Evolutionary conservation across 345 rosid species (phyloP).

Genomic region (Hibiscus trionum): DNA sequence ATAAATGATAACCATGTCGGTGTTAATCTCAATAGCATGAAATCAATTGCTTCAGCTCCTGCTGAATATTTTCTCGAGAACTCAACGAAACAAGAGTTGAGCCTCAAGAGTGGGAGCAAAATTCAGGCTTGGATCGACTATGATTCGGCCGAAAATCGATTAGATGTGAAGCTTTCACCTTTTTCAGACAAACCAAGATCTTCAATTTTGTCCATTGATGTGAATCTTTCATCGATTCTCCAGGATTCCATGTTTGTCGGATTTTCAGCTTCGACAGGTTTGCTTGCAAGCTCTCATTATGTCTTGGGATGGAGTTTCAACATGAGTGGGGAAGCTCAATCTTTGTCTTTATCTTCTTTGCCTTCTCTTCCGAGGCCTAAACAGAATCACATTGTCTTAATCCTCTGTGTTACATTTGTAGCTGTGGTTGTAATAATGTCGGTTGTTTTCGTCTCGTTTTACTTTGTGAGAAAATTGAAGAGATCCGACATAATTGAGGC

Average conservation of each 20-base stretch:
- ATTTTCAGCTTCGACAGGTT: constrained; percentile 82
- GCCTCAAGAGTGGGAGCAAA: constrained; percentile 39
- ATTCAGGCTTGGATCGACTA: constrained; percentile 87
- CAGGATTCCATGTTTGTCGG: constrained; percentile 72
- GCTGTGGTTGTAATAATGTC: constrained; percentile 22
- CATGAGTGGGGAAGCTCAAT: constrained; percentile 54
- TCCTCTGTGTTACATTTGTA: constrained; percentile 35
- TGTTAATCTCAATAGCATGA: constrained; percentile 55
- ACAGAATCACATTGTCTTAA: constrained; percentile 21
- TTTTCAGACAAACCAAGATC: constrained; percentile 48
- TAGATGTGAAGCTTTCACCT: constrained; percentile 67
- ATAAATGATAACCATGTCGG: constrained; percentile 82
- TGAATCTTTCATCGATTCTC: constrained; percentile 51
- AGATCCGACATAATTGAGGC: constrained; percentile 54
- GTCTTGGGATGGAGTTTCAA: constrained; percentile 83
- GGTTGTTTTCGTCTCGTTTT: constrained; percentile 27
- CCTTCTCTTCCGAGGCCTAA: constrained; percentile 48
- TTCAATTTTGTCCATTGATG: constrained; percentile 50
- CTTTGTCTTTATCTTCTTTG: constrained; percentile 49
- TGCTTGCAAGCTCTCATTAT: constrained; percentile 71
- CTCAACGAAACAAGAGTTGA: constrained; percentile 29
- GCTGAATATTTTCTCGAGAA: constrained; percentile 45
- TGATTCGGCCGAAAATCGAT: constrained; percentile 41
- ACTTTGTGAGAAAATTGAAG: constrained; percentile 32
- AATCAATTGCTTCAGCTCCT: constrained; percentile 46